These are phyloP conservation scores for Vaucheria bursata DNA, from an alignment of 352 stramenopile genomes.

Conservation along the genomic window DNA sequence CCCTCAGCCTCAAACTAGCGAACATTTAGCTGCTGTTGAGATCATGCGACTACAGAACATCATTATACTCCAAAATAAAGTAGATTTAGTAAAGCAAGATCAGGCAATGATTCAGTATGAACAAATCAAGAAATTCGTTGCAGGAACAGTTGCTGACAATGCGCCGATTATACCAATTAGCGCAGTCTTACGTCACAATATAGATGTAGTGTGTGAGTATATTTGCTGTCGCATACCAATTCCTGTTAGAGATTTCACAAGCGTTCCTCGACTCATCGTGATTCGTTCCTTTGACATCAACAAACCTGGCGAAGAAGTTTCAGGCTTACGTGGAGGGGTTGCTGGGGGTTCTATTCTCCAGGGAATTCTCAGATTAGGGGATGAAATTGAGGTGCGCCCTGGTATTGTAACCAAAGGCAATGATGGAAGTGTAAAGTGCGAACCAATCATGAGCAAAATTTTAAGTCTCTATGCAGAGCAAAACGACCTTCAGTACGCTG, in stretches of 20 bases:
- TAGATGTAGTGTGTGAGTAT: slow-evolving; percentile 99
- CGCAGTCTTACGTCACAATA: slow-evolving; percentile 99
- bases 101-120: slow-evolving; percentile 93
- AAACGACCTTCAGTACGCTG: slow-evolving; percentile 98
- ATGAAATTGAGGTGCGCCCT: slow-evolving; percentile 98
- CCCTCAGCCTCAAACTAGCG: slow-evolving; percentile 97
- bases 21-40: slow-evolving; percentile 98
- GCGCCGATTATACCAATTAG: slow-evolving; percentile 98
- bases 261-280: slow-evolving; percentile 93
- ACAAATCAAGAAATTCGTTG: slow-evolving; percentile 73
- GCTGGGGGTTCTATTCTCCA: slow-evolving; percentile 77
- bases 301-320: slow-evolving; percentile 96
- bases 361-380: slow-evolving; percentile 88
- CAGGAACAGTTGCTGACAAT: slow-evolving; percentile 82
- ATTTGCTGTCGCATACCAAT: slow-evolving; percentile 97
- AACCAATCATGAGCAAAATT: slow-evolving; percentile 82
- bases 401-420: slow-evolving; percentile 98
- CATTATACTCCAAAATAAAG: slow-evolving; percentile 83
- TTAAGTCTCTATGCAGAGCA: slow-evolving; percentile 95
- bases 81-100: slow-evolving; percentile 99
- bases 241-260: slow-evolving; percentile 90
- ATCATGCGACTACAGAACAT: slow-evolving; percentile 99
- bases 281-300: slow-evolving; percentile 99
- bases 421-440: slow-evolving; percentile 75
- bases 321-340: slow-evolving; percentile 86